A percentile compares a stretch with the other conserved stretches of the same genome.
Evolutionary conservation across 2,329 filamentous ascomycete species (phyloP).

Genomic region (Daldinia sp.): DNA sequence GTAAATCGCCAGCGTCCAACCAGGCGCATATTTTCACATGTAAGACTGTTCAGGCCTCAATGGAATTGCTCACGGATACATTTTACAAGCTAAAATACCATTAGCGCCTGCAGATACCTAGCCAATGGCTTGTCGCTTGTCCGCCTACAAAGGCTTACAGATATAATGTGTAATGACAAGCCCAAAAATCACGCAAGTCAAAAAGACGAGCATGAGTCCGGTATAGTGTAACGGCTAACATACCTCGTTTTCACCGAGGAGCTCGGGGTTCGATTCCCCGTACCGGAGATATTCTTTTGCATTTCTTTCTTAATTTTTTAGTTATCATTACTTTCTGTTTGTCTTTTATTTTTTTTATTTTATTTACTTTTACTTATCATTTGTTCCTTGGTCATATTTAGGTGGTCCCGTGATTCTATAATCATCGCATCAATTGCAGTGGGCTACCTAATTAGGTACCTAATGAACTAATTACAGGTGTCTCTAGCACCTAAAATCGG

Average conservation of each 20-base stretch:
- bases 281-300: conserved; percentile 36
- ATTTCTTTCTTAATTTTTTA: not conserved
- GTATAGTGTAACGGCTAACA: conserved; percentile 46
- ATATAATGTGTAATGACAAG: conserved; percentile 13
- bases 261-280: conserved; percentile 46
- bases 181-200: not conserved
- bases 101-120: no score
- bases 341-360: conserved; percentile 11
- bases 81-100: conserved; percentile 22
- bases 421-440: not conserved
- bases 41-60: not conserved
- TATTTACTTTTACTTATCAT: not conserved
- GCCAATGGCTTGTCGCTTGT: not conserved
- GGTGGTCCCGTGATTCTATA: not conserved
- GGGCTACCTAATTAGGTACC: no score
- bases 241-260: conserved; percentile 45
- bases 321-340: no score
- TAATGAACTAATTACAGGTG: no score
- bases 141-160: not conserved
- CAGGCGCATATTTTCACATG: not conserved
- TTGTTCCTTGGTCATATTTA: not conserved
- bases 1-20: not conserved
- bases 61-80: not conserved
- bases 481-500: not conserved
- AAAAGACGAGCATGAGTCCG: conserved; percentile 21